Conservation (phyloP, 495 filamentous ascomycete species). For the Massariosphaeria phaeospora region DNA sequence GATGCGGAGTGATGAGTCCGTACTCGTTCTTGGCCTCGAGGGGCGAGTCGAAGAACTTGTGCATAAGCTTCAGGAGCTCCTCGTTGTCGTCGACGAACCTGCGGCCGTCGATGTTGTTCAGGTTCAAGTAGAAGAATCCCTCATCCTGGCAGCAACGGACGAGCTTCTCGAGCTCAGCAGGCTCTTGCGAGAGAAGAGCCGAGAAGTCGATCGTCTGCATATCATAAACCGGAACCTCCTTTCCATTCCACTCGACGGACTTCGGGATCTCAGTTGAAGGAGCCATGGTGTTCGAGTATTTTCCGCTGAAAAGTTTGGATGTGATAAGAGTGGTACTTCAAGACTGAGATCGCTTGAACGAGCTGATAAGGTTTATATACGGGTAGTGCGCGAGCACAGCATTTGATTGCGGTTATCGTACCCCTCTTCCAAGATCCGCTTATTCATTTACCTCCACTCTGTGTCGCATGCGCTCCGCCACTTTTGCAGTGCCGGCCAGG, state of each 20-base stretch:
- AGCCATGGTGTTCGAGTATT: conserved; percentile 43
- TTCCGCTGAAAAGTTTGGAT: too few species aligned
- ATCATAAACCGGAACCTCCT: conserved; percentile 48
- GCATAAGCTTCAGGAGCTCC: conserved; percentile 49
- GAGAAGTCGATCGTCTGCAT: conserved; percentile 49
- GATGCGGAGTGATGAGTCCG: conserved; percentile 21
- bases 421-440: too few species aligned
- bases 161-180: conserved; percentile 48
- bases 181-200: conserved; percentile 43
- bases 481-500: too few species aligned
- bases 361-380: too few species aligned
- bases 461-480: too few species aligned
- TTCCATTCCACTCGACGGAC: conserved; percentile 50
- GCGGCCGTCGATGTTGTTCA: conserved; percentile 46
- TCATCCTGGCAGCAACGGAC: conserved; percentile 46
- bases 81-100: conserved; percentile 46
- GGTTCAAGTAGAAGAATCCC: conserved; percentile 56
- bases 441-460: too few species aligned
- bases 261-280: conserved; percentile 41
- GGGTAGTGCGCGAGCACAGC: too few species aligned
- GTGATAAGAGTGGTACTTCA: too few species aligned
- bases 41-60: conserved; percentile 49
- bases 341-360: too few species aligned
- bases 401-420: too few species aligned
- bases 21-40: conserved; percentile 46